Base-by-base conservation (phyloP, 108 stramenopile species). In the Fistulifera pelliculosa region DNA sequence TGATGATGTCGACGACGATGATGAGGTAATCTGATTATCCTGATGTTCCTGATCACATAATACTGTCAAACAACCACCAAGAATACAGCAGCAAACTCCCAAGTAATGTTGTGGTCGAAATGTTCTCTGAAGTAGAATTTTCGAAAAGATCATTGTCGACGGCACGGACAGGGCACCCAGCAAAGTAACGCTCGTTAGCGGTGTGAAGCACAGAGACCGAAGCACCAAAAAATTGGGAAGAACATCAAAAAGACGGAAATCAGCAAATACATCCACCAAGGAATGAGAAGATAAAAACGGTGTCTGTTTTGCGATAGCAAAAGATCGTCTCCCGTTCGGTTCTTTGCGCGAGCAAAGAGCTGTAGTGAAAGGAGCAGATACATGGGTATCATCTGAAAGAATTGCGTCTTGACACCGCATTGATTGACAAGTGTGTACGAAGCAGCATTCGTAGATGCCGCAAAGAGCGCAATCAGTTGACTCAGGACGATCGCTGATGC, bases 161-260 rank as follows among this genome's bases (percentile, higher is more conserved):
- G 96, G 96, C 26, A 93, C 90, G 11, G 89, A 71, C 56, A 95
- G 67, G 40, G 88, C 80, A 44, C 87, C 83, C 3, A 97, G 62
- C 49, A 97, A 60, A 18, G 80, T 79, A 13, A 85, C 67, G 58
- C 76, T 81, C 18, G 93, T 87, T 50, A 97, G 61, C 10, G 81
- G 75, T 28, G 96, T 95, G 58, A 79, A 85, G 12, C 75, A 56
- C 55, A 85, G 86, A 5, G 88, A 74, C 1, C 74, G 40, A 0
- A 90, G 63, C 4, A 69, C 68, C 25, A 90, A 49, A 40, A 66
- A 90, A 45, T 94, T 90, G 5, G 79, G 81, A 31, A 65, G 70
- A 2, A 94, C 77, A 49, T 90, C 93, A 49, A 90, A 38, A 35
- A 35, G 50, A 87, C 25, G 0, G 80, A 70, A 2, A 85, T 56